Conservation (phyloP, 306 rosid genomes). For the Neltuma alba region DNA sequence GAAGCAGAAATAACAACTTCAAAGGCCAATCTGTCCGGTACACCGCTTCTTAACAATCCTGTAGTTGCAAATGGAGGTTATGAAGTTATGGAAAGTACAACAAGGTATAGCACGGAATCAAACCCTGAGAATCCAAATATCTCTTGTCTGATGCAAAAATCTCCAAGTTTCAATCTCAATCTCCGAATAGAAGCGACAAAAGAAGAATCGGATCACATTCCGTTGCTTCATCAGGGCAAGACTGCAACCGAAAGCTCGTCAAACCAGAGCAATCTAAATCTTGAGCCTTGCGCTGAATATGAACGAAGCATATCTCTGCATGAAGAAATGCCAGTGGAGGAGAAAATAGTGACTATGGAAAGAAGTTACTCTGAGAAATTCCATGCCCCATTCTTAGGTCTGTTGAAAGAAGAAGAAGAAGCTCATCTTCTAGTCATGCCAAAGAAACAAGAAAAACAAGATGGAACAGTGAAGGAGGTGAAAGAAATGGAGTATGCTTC, state of each 20-base stretch:
- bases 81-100: conserved; percentile 53
- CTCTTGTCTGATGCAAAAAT: conserved; percentile 58
- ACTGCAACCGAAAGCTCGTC: conserved; percentile 38
- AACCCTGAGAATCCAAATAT: conserved; percentile 54
- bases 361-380: conserved; percentile 62
- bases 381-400: conserved; percentile 55
- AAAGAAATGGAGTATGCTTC: conserved; percentile 44
- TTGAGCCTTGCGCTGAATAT: conserved; percentile 28
- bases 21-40: conserved; percentile 31
- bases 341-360: conserved; percentile 64
- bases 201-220: conserved; percentile 65
- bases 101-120: conserved; percentile 74
- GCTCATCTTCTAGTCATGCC: conserved; percentile 43
- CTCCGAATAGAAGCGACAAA: conserved; percentile 50
- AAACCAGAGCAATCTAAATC: conserved; percentile 33
- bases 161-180: conserved; percentile 82
- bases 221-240: conserved; percentile 55
- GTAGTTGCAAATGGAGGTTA: conserved; percentile 37
- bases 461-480: conserved; percentile 22
- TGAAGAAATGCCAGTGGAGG: conserved; percentile 51
- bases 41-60: conserved; percentile 25
- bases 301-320: conserved; percentile 20
- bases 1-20: conserved; percentile 40
- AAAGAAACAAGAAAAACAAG: conserved; percentile 39
- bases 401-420: conserved; percentile 63